These are phyloP conservation scores for Cystobasidium sp. DNA, from an alignment of 1,284 basidiomycete species.

Conservation along the genomic window DNA sequence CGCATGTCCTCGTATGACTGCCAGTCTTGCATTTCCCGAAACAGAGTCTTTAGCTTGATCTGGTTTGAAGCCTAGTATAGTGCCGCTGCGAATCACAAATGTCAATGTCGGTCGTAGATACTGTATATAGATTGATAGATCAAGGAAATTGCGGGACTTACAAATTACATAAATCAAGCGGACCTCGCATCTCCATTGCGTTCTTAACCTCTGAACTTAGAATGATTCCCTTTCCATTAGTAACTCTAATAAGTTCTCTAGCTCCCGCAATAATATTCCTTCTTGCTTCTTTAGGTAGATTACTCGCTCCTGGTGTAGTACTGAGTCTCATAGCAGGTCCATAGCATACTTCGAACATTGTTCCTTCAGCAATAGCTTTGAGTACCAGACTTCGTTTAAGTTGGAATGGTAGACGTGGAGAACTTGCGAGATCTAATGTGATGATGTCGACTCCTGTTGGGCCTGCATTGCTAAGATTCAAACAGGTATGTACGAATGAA, in stretches of 20 bases:
- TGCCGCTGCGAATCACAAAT: slow-evolving; percentile 5
- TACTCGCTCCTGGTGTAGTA: background rate
- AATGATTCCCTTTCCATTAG: slow-evolving; percentile 46
- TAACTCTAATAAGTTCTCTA: slow-evolving; percentile 45
- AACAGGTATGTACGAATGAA: slow-evolving; percentile 42
- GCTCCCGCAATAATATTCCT: slow-evolving; percentile 45
- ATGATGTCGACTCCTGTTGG: slow-evolving; percentile 45
- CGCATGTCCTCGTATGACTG: slow-evolving; percentile 41
- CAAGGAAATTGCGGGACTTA: background rate
- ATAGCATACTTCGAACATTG: slow-evolving; percentile 45
- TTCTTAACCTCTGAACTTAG: slow-evolving; percentile 39
- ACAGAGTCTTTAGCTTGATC: slow-evolving; percentile 36
- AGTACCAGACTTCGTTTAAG: slow-evolving; percentile 45
- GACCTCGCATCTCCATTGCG: slow-evolving; percentile 42
- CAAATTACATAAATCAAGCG: slow-evolving; percentile 45
- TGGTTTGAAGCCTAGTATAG: slow-evolving; percentile 42
- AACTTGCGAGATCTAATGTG: slow-evolving; percentile 46
- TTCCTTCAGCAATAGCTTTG: slow-evolving; percentile 42
- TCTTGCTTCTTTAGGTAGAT: slow-evolving; percentile 44
- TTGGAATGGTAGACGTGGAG: slow-evolving; percentile 44
- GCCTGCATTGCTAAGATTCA: slow-evolving; percentile 31
- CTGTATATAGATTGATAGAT: background rate
- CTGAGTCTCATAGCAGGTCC: slow-evolving; percentile 33
- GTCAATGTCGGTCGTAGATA: background rate
- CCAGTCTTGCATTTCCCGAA: slow-evolving; percentile 39